Evolutionary conservation across 305 asterid species (phyloP), one percentile per base, ranked within the genome.

Genomic region (Fraxinus greggii): DNA sequence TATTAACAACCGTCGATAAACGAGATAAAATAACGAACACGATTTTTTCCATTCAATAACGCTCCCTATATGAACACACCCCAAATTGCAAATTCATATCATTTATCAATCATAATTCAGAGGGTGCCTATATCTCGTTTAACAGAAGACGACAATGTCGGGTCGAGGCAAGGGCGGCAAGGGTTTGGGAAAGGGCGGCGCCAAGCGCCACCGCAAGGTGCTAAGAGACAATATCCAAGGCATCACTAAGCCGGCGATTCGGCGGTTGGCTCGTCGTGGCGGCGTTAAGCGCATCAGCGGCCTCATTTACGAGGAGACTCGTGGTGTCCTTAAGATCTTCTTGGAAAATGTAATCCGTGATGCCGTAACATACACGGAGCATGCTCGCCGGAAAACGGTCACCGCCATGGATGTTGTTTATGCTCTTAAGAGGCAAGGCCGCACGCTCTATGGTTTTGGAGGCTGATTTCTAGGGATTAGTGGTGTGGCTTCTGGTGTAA

Each of bases 231-330:
- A 76, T 10, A 76, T 33, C 6, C 72, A 63, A 24, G 72, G 72
- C 7, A 63, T 63, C 33, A 63, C 72, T 10, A 63, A 63, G 32
- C 79, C 79, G 21, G 79, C 79, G 10, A 76, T 76, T 26, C 65
- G 79, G 4, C 79, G 79, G 3, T 38, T 76, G 51, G 79, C 79
- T 23, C 51, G 79, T 6, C 24, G 79, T 5, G 79, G 79, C 5
- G 79, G 79, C 10, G 79, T 76, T 42, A 76, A 76, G 65, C 65
- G 78, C 3, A 76, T 76, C 79, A 76, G 79, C 63, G 79, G 79
- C 31, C 63, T 76, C 7, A 76, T 76, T 17, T 76, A 76, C 33
- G 79, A 76, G 63, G 59, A 63, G 17, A 63, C 72, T 9, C 72
- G 72, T 12, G 72, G 72, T 7, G 72, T 63, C 32, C 72, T 63